Evolutionary conservation across 2,329 filamentous ascomycete genomes (phyloP), one percentile per base, ranked within the genome.

Genomic region (Cryphonectria japonica): DNA sequence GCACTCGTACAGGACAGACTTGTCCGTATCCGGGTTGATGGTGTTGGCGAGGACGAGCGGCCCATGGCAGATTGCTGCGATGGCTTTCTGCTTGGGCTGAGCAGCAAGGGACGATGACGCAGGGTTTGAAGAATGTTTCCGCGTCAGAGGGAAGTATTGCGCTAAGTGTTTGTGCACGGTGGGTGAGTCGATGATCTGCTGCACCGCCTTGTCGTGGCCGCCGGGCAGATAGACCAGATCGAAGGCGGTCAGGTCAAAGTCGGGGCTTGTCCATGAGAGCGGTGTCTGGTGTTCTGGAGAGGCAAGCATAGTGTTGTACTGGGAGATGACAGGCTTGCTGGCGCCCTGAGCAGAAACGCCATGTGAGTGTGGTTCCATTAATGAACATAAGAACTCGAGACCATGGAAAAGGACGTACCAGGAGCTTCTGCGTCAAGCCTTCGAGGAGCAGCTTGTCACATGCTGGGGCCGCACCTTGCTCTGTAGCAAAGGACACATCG

Each of bases 61-160:
- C 57, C 86, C 86, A 75, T 88, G 85, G 73, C 86, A 87, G 3
- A 87, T 81, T 6, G 85, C 85, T 0, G 80, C 84, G 34, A 86
- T 77, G 3, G 79, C 79, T 73, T 85, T 86, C 2, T 74, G 78
- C 22, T 81, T 78, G 2, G 83, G 82, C 37, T 22, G 37, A 5
- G 19, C 7, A 14, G 61, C 13, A 1, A n/a, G n/a, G 1, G 61
- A 29, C 9, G 39, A 1, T 2, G 37, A 29, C 6, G 37, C 37
- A 39, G 37, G n/a, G 1, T 16, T 2, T 7, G n/a, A 9, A 3
- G n/a, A 16, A 2, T n/a, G 43, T 73, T 83, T 85, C 67, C 77
- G 78, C 0, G 85, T 86, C 69, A 79, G 73, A 8, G 85, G 85
- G 72, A 87, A 87, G 76, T 84, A 87, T 22, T 79, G 78, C 1